Evolutionary conservation across 2,329 filamentous ascomycete species (phyloP).

Genomic region (Parasarocladium wereldwijsianum): DNA sequence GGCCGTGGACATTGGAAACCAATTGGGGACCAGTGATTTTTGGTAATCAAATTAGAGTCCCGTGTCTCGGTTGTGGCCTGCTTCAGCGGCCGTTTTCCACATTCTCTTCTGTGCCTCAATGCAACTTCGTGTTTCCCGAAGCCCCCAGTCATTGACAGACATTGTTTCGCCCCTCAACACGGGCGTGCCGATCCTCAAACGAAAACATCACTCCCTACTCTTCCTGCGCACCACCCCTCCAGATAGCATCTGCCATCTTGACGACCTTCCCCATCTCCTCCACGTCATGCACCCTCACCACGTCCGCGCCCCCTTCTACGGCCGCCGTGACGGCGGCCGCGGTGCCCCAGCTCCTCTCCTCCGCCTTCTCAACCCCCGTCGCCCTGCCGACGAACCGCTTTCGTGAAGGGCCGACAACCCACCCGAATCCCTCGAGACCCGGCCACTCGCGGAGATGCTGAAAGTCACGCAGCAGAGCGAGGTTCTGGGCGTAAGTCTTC

Average conservation of each 20-base stretch:
- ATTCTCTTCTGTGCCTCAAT: too few species aligned
- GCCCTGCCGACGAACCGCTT: constrained; percentile 80
- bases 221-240: too few species aligned
- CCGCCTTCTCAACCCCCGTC: constrained; percentile 58
- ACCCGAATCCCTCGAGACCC: constrained; percentile 58
- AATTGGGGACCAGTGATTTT: too few species aligned
- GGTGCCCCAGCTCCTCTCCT: constrained; percentile 68
- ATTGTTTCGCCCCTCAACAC: too few species aligned
- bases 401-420: constrained; percentile 78
- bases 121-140: too few species aligned
- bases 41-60: too few species aligned
- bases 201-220: too few species aligned
- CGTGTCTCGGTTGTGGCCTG: too few species aligned
- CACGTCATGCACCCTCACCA: constrained; percentile 86
- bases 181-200: too few species aligned
- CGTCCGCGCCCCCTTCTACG: constrained; percentile 75
- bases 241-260: constrained; percentile 87
- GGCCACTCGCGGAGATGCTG: constrained; percentile 49
- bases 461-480: constrained; percentile 59
- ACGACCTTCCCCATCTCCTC: constrained; percentile 72
- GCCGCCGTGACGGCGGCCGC: constrained; percentile 78
- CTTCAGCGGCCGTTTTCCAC: too few species aligned
- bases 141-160: too few species aligned
- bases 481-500: constrained; percentile 67
- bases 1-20: too few species aligned